Base-by-base conservation (phyloP, 306 rosid genomes). In the Echinosophora koreensis region DNA sequence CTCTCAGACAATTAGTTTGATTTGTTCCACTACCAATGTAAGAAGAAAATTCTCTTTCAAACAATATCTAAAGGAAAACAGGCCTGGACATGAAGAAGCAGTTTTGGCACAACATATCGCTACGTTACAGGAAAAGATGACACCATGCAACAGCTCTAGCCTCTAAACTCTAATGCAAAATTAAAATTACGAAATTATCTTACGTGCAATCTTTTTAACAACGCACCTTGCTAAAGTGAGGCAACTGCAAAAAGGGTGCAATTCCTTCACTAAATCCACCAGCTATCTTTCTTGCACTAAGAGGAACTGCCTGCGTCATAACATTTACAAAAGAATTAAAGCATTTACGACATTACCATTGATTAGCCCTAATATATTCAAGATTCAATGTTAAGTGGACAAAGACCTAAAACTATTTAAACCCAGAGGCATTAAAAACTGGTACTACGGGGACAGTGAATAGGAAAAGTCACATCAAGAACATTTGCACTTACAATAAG, bases 191-290 rank as follows among this genome's bases (percentile, higher is more conserved):
- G 16, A 38, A 8, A 64, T 17, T 18, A 67, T 41, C 73, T 67
- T 67, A 1, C 73, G 17, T 46, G 56, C 73, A 44, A 67, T 67
- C 73, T 67, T 67, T 67, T 67, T 67, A 17, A 67, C 73, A 67
- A 67, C 30, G 38, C n/a, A 57, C 57, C 28, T 66, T 37, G 47
- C 17, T 66, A 37, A 66, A 66, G 37, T 66, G 72, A 46, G 72
- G 72, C 72, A 66, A 46, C 56, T 66, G 72, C 57, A 67, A 57
- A 67, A 67, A 67, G 15, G 73, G 9, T 44, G 73, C 73, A 22
- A 27, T 22, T 67, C 56, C 73, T 44, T 67, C 73, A 46, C 57
- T 44, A 5, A 42, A 67, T 67, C 73, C 73, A 44, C 73, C 73
- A 46, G 73, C 38, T 67, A 18, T 10, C 51, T 67, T 67, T 46